phyloP scores from a whole-genome alignment of 352 stramenopile genomes.

The Phytophthora tubulina region DNA sequence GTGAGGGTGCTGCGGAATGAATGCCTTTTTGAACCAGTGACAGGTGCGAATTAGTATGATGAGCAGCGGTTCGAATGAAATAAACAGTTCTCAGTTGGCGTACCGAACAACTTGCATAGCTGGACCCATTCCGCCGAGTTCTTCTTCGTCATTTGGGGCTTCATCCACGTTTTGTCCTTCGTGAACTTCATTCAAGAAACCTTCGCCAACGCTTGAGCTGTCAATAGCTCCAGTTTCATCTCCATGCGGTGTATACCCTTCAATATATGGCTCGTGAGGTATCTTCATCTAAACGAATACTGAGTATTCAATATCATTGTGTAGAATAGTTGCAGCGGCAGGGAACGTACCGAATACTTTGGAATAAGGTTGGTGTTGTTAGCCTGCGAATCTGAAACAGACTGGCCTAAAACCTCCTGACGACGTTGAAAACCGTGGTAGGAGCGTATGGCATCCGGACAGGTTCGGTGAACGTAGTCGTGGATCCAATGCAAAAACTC shows the following conservation, averaged over 20 bases:
- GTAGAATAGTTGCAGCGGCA: background rate
- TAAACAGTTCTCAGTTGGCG: background rate
- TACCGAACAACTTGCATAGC: slow-evolving; percentile 48
- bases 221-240: slow-evolving; percentile 8
- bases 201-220: background rate
- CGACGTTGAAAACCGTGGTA: slow-evolving; percentile 68
- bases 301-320: background rate
- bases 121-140: slow-evolving; percentile 14
- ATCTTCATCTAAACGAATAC: slow-evolving; percentile 36
- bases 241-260: background rate
- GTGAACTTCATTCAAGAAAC: background rate
- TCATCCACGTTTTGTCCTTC: background rate
- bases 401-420: slow-evolving; percentile 51
- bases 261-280: slow-evolving; percentile 30
- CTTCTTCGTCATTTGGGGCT: background rate
- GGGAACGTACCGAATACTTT: slow-evolving; percentile 56
- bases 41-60: background rate
- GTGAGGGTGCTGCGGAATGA: slow-evolving; percentile 47
- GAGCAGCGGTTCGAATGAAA: background rate
- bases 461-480: slow-evolving; percentile 82
- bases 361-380: slow-evolving; percentile 73
- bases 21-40: slow-evolving; percentile 27
- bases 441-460: slow-evolving; percentile 61
- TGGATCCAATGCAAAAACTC: slow-evolving; percentile 87
- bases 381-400: slow-evolving; percentile 38